These are phyloP conservation scores for Phytophthora fragariae DNA, from an alignment of 352 stramenopile species.

Conservation along the genomic window DNA sequence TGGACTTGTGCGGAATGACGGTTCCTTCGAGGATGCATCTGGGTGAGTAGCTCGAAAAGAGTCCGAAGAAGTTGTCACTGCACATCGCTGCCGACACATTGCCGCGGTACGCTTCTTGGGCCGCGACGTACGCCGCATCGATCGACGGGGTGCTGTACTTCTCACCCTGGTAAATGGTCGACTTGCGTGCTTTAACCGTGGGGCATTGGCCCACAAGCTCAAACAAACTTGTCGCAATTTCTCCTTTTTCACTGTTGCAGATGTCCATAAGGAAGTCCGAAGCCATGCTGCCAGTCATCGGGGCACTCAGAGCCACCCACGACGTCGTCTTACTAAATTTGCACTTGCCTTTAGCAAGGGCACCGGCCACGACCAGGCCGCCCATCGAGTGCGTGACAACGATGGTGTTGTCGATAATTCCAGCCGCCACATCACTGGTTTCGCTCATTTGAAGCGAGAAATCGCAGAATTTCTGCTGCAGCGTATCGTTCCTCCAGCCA, in stretches of 20 bases:
- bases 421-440: conserved; percentile 16
- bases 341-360: conserved; percentile 33
- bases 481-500: conserved; percentile 48
- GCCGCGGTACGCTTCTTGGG: conserved; percentile 38
- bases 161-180: conserved; percentile 42
- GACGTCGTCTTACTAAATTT: conserved; percentile 16
- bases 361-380: conserved; percentile 32
- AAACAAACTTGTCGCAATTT: conserved; percentile 11
- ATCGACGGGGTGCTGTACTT: conserved; percentile 30
- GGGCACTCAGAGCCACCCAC: conserved; percentile 44
- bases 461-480: conserved; percentile 54
- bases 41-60: conserved; percentile 38
- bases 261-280: conserved; percentile 39
- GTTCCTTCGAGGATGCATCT: conserved; percentile 16
- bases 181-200: conserved; percentile 21
- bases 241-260: conserved; percentile 1
- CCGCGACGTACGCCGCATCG: conserved; percentile 34
- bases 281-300: conserved; percentile 54
- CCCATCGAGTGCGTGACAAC: conserved; percentile 60
- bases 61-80: conserved; percentile 41
- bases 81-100: conserved; percentile 51
- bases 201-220: conserved; percentile 48
- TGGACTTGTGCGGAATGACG: conserved; percentile 34
- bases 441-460: conserved; percentile 34
- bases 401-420: conserved; percentile 40